Evolutionary conservation across 148 eudicot species (phyloP), one percentile per base, ranked within the genome.

Genomic region (Fallopia convolvulus): DNA sequence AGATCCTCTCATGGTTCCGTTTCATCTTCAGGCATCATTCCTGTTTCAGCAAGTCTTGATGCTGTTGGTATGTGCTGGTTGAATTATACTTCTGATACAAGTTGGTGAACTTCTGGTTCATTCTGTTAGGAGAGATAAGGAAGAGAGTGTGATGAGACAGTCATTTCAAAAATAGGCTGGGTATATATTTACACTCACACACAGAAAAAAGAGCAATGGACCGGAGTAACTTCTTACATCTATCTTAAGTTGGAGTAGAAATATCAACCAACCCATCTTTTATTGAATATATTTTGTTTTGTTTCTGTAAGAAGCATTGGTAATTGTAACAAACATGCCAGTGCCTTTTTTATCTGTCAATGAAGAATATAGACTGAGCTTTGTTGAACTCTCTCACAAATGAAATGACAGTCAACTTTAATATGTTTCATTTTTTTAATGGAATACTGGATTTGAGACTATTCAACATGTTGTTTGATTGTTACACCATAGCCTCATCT

Each of bases 1-100:
- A 91, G 90, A 79, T 86, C 94, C 18, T 96, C 99, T 23, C 83
- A 91, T 79, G 97, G 97, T 20, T 80, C 82, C 58, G 89, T 89
- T 80, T 87, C 99, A 81, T 85, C 87, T 53, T 39, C 85, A 18
- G 98, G 98, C 75, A 79, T 85, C 72, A 80, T 96, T 85, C 91
- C 99, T 74, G 84, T 96, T 72, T 93, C 97, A 13, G 72, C 86
- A 75, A 96, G 94, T 84, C 88, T 91, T 72, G 99, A 96, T 77
- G 83, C 94, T 44, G 84, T 96, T 61, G 99, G 99, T 96, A 90
- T 78, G 88, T 80, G 72, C 39, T 68, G n/a, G n/a, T 36, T 33
- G 20, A 14, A 68, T 15, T 68, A 33, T 36, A 39, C 36, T 68
- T 68, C 15, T 32, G 41, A 65, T 32, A 8, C 18, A 65, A 32